Base-by-base conservation (phyloP, 257 asterid genomes). In the Lithospermum erythrorhizon region DNA sequence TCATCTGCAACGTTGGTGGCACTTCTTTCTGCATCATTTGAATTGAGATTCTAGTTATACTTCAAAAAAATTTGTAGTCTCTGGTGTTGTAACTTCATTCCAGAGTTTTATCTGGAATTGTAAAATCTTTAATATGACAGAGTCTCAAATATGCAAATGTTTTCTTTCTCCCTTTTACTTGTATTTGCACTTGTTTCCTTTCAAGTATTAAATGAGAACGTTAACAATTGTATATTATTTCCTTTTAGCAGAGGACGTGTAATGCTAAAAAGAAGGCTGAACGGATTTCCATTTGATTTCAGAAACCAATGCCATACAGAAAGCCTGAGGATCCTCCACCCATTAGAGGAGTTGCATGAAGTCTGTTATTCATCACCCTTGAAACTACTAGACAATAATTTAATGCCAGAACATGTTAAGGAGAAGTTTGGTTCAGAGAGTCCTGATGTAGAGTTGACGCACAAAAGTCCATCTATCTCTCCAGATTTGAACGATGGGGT, bases 281-380 rank as follows among this genome's bases (percentile, higher is more conserved):
- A 78, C 78, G 90, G 90, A 66, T 88, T 86, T 68, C 95, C 94
- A 20, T 82, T 91, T 60, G 78, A 83, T 79, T 65, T 70, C 21
- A 84, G n/a, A 73, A 76, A 65, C 82, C 76, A 76, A 74, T 84
- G 95, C 81, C 82, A 91, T 91, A 95, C 84, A 86, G 66, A 83
- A 80, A 71, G 61, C 88, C 57, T 73, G 67, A 64, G 66, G 48
- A 65, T 75, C 74, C 94, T 72, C 82, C 94, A n/a, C 90, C 94
- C 84, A 87, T 70, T 82, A 82, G 72, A 79, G 75, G 66, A 74
- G 73, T 82, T 84, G 71, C 82, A 72, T 62, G 95, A 80, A 74
- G 75, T 79, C 67, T 57, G 75, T 53, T 75, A 73, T 60, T 71
- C 72, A 15, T 59, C 73, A 65, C 78, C 83, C 30, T 62, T 76